Evolutionary conservation across 2,329 filamentous ascomycete species (phyloP), one percentile per base, ranked within the genome.

Genomic region (Sarocladium brachiariae): DNA sequence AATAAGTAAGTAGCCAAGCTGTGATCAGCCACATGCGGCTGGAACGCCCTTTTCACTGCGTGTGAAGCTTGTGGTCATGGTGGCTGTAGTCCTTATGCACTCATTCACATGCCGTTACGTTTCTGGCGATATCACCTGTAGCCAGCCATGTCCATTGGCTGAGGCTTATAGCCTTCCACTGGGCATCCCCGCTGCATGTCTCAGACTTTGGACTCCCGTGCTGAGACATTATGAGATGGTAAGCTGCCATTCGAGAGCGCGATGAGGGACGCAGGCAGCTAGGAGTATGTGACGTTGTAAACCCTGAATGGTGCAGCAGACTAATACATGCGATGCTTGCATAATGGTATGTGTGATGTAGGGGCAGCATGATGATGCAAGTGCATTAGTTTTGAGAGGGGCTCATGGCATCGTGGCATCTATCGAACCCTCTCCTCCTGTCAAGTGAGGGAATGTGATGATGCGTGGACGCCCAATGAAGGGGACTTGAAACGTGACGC

Each of bases 141-240:
- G 27, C 3, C 21, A 19, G 14, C 25, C 27, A 9, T 13, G 14
- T 7, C 43, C 4, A 47, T 47, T 47, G 43, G 43, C 16, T 21
- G 16, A 31, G 43, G 18, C 24, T 25, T 47, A n/a, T 16, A 31
- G 43, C 16, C 19, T 19, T 25, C 43, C 16, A 33, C 43, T 47
- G 43, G 9, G 43, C 43, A 23, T 47, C 43, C 25, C 43, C 43
- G 43, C 43, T 47, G 43, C 43, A 47, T 47, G 43, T 47, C 43
- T 47, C 27, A 33, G 43, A 33, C 27, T 33, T 18, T 33, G 33
- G 35, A 9, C 18, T 31, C 19, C 25, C 23, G 35, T 39, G 10
- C 16, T 39, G 35, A 39, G 13, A 27, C 27, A 7, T 19, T 25
- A 23, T 27, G 23, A 14, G 6, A 23, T 30, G 23, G 3, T 21